A percentile compares a stretch with the other conserved stretches of the same genome.
Conservation (phyloP, 2,329 filamentous ascomycete species). For the Trichoderma guizhouense region DNA sequence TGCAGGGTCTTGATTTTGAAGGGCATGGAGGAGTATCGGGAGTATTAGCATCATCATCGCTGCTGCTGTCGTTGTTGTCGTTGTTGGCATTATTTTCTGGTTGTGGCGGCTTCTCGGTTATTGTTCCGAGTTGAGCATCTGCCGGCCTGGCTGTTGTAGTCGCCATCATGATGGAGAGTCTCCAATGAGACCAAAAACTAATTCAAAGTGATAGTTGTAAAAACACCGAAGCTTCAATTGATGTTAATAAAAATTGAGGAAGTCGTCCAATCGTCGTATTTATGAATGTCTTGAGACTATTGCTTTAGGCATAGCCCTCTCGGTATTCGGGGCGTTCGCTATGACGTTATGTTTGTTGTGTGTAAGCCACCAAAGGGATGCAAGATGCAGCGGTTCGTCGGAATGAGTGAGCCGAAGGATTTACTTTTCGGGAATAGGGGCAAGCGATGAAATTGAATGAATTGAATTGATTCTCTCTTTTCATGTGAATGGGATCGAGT, state of each 20-base stretch:
- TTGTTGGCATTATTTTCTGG: slow-evolving; percentile 14
- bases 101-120: not conserved
- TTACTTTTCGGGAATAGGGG: not conserved
- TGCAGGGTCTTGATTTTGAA: slow-evolving; percentile 24
- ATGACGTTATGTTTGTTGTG: not conserved
- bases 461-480: not conserved
- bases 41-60: not conserved
- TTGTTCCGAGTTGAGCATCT: not conserved
- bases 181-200: not conserved
- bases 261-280: not conserved
- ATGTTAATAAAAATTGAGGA: not conserved
- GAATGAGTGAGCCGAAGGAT: not conserved
- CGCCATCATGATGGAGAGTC: not conserved
- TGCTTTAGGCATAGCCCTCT: not conserved
- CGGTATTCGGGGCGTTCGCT: not conserved
- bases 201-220: not conserved
- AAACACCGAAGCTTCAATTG: not conserved
- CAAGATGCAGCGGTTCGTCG: not conserved
- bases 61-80: not conserved
- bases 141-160: not conserved
- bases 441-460: not conserved
- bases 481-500: not conserved
- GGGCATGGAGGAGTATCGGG: not conserved
- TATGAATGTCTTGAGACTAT: not conserved
- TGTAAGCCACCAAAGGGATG: not conserved